Evolutionary conservation across 2,329 filamentous ascomycete species (phyloP).

Genomic region (Fusarium sambucinum): DNA sequence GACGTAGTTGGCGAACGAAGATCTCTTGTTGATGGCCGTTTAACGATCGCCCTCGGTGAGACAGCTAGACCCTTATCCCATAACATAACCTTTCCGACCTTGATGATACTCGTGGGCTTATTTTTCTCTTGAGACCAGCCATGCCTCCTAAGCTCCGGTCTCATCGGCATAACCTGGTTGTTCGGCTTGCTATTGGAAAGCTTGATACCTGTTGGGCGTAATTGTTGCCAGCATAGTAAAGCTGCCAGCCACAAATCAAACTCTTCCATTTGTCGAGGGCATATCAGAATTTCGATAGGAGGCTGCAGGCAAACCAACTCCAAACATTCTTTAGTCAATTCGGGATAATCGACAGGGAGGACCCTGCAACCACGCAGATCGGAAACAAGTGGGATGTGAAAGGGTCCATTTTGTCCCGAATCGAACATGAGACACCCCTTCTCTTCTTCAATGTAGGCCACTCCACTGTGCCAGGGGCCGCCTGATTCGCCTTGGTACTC

Average conservation of each 20-base stretch:
- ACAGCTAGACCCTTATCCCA: constrained; percentile 82
- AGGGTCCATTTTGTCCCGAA: constrained; percentile 72
- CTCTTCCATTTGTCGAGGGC: constrained; percentile 73
- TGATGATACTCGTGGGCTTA: constrained; percentile 80
- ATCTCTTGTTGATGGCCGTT: constrained; percentile 69
- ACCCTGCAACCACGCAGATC: constrained; percentile 82
- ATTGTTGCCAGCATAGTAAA: constrained; percentile 83
- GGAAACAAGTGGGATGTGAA: constrained; percentile 75
- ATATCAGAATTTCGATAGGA: constrained; percentile 72
- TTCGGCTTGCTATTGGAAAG: constrained; percentile 59
- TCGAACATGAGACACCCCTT: constrained; percentile 81
- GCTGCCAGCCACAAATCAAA: constrained; percentile 85
- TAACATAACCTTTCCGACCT: constrained; percentile 89
- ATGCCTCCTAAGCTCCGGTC: constrained; percentile 60
- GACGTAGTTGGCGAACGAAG: constrained; percentile 66
- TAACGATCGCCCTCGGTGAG: constrained; percentile 68
- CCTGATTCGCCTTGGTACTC: constrained; percentile 75
- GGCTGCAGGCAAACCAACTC: constrained; percentile 66
- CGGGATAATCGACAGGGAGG: constrained; percentile 63
- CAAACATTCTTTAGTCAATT: constrained; percentile 62
- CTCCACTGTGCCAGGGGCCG: constrained; percentile 76
- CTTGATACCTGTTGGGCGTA: constrained; percentile 70
- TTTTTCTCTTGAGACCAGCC: constrained; percentile 50
- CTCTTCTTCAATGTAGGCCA: constrained; percentile 82
- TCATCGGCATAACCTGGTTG: constrained; percentile 52